Evolutionary conservation across 23 red algal genomes (phyloP).

Genomic region (Gracilaria domingensis): DNA sequence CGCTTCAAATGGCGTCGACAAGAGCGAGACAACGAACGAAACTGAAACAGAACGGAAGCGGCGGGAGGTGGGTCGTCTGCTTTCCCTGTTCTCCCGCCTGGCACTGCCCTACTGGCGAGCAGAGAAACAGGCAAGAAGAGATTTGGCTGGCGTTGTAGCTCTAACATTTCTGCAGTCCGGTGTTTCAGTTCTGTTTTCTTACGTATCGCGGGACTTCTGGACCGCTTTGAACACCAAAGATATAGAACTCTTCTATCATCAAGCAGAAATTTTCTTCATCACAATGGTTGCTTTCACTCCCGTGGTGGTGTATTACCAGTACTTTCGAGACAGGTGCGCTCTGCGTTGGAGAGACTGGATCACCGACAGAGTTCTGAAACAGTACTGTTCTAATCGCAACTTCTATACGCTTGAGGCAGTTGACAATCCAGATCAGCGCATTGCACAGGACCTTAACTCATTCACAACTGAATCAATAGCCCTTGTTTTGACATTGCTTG

Average conservation of each 20-base stretch:
- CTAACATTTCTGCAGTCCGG: constrained; percentile 85
- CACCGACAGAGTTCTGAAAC: constrained; percentile 63
- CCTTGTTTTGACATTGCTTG: constrained; percentile 81
- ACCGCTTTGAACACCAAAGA: constrained; percentile 88
- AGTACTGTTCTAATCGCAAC: constrained; percentile 83
- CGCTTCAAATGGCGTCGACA: neutral
- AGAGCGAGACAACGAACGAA: neutral
- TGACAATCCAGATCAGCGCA: constrained; percentile 97
- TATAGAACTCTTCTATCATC: constrained; percentile 79
- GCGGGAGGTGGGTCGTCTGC: constrained; percentile 73
- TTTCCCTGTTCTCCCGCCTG: constrained; percentile 82
- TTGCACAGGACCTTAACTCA: constrained; percentile 86
- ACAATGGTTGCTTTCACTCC: constrained; percentile 80
- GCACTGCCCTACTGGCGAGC: constrained; percentile 86
- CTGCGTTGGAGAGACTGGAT: constrained; percentile 94
- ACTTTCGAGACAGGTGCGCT: constrained; percentile 78
- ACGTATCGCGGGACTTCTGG: constrained; percentile 95
- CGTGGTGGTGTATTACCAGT: constrained; percentile 77
- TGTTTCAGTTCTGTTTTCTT: constrained; percentile 95
- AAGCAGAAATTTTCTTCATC: constrained; percentile 76
- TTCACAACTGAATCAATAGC: constrained; percentile 89
- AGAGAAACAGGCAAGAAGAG: constrained; percentile 66
- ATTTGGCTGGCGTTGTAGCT: constrained; percentile 81
- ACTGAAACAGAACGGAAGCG: constrained; percentile 48
- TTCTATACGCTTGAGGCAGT: constrained; percentile 89